phyloP scores from a whole-genome alignment of 805 yeast species.

The Yamadazyma tumulicola region DNA sequence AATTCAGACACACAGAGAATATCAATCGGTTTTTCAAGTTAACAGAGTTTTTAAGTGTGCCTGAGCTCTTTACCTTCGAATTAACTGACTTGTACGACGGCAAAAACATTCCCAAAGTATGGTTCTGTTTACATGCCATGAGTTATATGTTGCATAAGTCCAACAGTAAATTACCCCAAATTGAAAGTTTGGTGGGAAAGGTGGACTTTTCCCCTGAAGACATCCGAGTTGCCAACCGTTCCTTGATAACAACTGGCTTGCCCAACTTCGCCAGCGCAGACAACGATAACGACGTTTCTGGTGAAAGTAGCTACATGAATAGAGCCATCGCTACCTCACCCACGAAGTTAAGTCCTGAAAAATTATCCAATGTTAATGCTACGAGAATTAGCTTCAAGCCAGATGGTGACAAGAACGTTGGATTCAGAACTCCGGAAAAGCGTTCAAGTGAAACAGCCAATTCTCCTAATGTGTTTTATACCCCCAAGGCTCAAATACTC shows the following conservation, averaged over 20 bases:
- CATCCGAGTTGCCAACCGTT: slow-evolving; percentile 64
- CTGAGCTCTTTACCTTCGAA: slow-evolving; percentile 86
- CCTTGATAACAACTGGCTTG: slow-evolving; percentile 60
- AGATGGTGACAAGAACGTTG: not conserved
- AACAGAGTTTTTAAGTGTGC: slow-evolving; percentile 67
- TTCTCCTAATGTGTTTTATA: slow-evolving; percentile 4
- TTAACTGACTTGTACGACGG: slow-evolving; percentile 89
- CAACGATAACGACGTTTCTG: slow-evolving; percentile 17
- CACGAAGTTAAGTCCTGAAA: slow-evolving; percentile 5
- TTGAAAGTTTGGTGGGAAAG: slow-evolving; percentile 61
- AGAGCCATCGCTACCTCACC: slow-evolving; percentile 18
- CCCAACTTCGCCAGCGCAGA: slow-evolving; percentile 66
- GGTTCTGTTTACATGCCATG: slow-evolving; percentile 88
- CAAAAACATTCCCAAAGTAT: slow-evolving; percentile 88
- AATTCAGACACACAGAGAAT: slow-evolving; percentile 90
- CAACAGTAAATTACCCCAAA: slow-evolving; percentile 50
- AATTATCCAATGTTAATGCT: not conserved
- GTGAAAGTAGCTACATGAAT: slow-evolving; percentile 21
- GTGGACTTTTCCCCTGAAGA: slow-evolving; percentile 66
- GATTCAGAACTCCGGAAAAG: slow-evolving; percentile 3
- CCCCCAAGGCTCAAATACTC: slow-evolving; percentile 7
- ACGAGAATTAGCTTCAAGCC: not conserved
- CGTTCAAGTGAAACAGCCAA: not conserved
- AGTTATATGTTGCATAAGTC: slow-evolving; percentile 66
- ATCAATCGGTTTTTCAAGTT: slow-evolving; percentile 78